These are phyloP conservation scores for Phytophthora capsici DNA, from an alignment of 352 stramenopile species.

Conservation along the genomic window DNA sequence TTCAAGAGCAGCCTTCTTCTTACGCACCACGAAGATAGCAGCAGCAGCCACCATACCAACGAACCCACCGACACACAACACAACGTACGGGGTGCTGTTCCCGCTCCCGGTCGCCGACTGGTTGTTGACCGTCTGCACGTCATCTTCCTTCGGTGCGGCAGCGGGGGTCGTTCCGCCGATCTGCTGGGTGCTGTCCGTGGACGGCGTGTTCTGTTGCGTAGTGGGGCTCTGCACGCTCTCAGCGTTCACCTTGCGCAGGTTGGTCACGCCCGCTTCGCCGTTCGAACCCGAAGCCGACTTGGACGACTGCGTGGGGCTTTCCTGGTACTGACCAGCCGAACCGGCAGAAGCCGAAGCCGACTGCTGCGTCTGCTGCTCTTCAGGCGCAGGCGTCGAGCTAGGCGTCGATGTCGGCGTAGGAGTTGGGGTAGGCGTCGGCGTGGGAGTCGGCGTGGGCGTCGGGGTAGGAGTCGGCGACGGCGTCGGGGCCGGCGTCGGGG, in stretches of 20 bases:
- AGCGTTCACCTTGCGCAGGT: slow-evolving; percentile 27
- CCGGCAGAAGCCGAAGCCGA: slow-evolving; percentile 16
- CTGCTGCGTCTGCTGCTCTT: slow-evolving; percentile 10
- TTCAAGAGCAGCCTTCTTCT: slow-evolving; percentile 73
- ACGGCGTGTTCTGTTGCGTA: slow-evolving; percentile 7
- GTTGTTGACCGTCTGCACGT: slow-evolving; percentile 49
- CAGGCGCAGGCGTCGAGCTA: slow-evolving; percentile 22
- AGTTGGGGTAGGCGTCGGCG: slow-evolving; percentile 42
- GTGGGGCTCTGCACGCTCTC: slow-evolving; percentile 16
- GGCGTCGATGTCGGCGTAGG: slow-evolving; percentile 32
- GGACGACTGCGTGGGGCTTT: slow-evolving; percentile 6
- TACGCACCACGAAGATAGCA: slow-evolving; percentile 65
- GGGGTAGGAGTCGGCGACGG: slow-evolving; percentile 36
- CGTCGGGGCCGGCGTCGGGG: slow-evolving; percentile 35
- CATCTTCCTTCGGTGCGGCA: slow-evolving; percentile 28
- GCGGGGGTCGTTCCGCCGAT: slow-evolving; percentile 23
- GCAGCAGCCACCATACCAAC: slow-evolving; percentile 55
- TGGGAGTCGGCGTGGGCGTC: slow-evolving; percentile 35
- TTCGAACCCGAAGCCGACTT: slow-evolving; percentile 21
- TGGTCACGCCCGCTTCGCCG: slow-evolving; percentile 19
- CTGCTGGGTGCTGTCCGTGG: slow-evolving; percentile 9
- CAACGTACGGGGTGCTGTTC: slow-evolving; percentile 36
- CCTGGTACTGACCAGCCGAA: slow-evolving; percentile 18
- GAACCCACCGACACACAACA: slow-evolving; percentile 40
- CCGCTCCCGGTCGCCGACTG: slow-evolving; percentile 8